A percentile compares a stretch with the other conserved stretches of the same genome.
phyloP scores from a whole-genome alignment of 2,329 filamentous ascomycete species.

The Xylariomycetidae sp. region DNA sequence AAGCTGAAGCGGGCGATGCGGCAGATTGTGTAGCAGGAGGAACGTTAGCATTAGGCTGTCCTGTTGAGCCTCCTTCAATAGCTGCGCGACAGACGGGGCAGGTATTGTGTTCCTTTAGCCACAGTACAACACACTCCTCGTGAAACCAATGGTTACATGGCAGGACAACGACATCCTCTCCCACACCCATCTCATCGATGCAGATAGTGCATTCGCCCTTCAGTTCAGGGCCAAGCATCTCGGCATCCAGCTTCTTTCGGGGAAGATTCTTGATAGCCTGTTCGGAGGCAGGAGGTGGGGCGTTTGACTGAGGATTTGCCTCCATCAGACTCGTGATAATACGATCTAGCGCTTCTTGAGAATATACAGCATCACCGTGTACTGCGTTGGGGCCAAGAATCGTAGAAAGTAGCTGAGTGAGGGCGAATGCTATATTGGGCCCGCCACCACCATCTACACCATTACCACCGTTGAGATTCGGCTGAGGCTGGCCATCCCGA shows the following conservation, averaged over 20 bases:
- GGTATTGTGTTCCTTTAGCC: slow-evolving; percentile 87
- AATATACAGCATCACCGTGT: slow-evolving; percentile 80
- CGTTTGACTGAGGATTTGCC: slow-evolving; percentile 68
- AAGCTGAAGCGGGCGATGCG: slow-evolving; percentile 11
- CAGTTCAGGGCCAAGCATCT: slow-evolving; percentile 61
- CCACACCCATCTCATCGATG: slow-evolving; percentile 75
- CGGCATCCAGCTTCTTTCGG: slow-evolving; percentile 63
- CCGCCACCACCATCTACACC: slow-evolving; percentile 13
- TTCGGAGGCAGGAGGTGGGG: slow-evolving; percentile 74
- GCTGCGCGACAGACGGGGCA: slow-evolving; percentile 75
- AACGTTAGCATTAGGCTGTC: slow-evolving; percentile 14
- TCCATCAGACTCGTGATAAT: slow-evolving; percentile 89
- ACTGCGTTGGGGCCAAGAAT: slow-evolving; percentile 49
- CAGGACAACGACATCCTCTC: slow-evolving; percentile 69
- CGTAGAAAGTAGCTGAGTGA: slow-evolving; percentile 49
- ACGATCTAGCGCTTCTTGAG: slow-evolving; percentile 83
- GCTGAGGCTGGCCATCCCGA: slow-evolving; percentile 13
- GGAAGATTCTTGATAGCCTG: slow-evolving; percentile 70
- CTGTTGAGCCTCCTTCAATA: slow-evolving; percentile 37
- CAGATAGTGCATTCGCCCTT: slow-evolving; percentile 91
- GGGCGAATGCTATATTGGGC: slow-evolving; percentile 30
- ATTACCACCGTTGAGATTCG: slow-evolving; percentile 16
- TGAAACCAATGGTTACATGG: slow-evolving; percentile 96
- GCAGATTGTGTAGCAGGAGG: slow-evolving; percentile 6
- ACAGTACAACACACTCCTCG: slow-evolving; percentile 71